phyloP scores from a whole-genome alignment of 164 flowering plant genomes.

The Stephania japonica region DNA sequence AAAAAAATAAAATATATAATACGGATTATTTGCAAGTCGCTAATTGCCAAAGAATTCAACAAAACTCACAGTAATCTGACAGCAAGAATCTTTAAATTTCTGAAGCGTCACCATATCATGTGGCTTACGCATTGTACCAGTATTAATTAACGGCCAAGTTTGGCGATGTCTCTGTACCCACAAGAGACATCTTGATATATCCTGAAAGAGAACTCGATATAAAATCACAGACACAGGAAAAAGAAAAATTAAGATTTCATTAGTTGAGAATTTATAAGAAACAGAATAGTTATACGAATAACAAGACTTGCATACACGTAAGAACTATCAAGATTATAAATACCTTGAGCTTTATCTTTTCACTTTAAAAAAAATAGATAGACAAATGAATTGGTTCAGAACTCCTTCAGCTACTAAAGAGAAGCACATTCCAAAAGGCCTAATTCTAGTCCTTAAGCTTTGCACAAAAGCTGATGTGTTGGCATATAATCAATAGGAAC shows the following conservation, averaged over 20 bases:
- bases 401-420: neutral
- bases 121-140: constrained; percentile 71
- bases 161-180: constrained; percentile 97
- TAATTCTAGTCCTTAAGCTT: neutral
- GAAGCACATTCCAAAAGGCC: neutral
- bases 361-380: neutral
- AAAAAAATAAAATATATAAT: neutral
- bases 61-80: constrained; percentile 70
- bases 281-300: neutral
- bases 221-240: neutral
- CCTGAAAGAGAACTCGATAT: constrained; percentile 38
- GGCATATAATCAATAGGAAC: neutral
- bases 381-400: neutral
- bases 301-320: neutral
- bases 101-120: constrained; percentile 84
- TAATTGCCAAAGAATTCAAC: neutral
- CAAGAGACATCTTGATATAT: constrained; percentile 89
- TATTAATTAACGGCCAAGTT: constrained; percentile 87
- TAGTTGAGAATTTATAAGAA: neutral
- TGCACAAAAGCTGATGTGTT: neutral
- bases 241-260: neutral
- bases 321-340: no score
- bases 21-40: neutral
- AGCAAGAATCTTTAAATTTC: constrained; percentile 73
- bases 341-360: no score